Conservation (phyloP, 192 early-diverging fungal species). For the Backusella tuberculispora region DNA sequence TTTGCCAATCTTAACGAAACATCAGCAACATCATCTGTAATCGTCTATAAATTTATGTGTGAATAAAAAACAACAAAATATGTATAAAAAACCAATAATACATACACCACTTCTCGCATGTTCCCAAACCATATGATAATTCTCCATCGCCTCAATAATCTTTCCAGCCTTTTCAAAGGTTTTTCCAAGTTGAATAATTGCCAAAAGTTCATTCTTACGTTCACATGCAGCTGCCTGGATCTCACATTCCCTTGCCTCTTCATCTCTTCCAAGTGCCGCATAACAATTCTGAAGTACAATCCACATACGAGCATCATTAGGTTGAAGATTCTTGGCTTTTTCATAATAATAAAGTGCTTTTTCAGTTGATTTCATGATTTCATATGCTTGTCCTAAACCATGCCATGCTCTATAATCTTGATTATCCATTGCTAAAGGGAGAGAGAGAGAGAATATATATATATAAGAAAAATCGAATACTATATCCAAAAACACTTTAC, state of each 20-base stretch:
- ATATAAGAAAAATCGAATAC: not conserved
- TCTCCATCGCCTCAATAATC: slow-evolving; percentile 55
- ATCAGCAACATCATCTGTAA: slow-evolving; percentile 37
- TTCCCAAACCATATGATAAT: slow-evolving; percentile 53
- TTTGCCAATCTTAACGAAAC: slow-evolving; percentile 22
- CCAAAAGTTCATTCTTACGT: slow-evolving; percentile 48
- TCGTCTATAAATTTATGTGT: not conserved
- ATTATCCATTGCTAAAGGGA: slow-evolving; percentile 65
- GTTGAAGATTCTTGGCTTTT: slow-evolving; percentile 72
- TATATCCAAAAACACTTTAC: slow-evolving; percentile 42
- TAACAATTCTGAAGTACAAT: slow-evolving; percentile 75
- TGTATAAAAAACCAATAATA: too few species aligned
- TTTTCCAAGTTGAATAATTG: slow-evolving; percentile 59
- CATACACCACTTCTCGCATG: slow-evolving; percentile 28
- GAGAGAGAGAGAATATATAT: too few species aligned
- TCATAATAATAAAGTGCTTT: slow-evolving; percentile 86
- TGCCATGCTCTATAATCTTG: slow-evolving; percentile 92
- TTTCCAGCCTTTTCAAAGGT: slow-evolving; percentile 64
- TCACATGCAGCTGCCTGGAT: slow-evolving; percentile 66
- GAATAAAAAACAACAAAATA: not conserved
- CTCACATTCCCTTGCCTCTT: slow-evolving; percentile 75
- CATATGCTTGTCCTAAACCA: slow-evolving; percentile 89
- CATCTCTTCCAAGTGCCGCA: slow-evolving; percentile 42
- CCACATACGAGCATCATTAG: slow-evolving; percentile 91
- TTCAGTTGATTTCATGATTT: slow-evolving; percentile 80